Conservation (phyloP, 257 asterid genomes). For the Striga asiatica region DNA sequence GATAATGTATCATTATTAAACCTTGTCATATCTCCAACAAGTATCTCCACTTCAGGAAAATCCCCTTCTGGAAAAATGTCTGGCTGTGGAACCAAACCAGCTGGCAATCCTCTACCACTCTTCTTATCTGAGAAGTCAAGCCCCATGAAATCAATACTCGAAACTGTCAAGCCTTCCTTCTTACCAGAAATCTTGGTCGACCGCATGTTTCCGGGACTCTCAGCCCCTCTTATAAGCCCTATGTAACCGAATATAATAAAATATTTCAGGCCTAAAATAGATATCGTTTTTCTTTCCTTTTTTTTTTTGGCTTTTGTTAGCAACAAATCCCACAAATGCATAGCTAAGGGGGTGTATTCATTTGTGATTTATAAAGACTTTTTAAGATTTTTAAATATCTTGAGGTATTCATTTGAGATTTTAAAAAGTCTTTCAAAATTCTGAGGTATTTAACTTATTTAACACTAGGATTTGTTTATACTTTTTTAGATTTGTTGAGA, state of each 20-base stretch:
- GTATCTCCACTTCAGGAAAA: constrained; percentile 69
- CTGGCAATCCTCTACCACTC: constrained; percentile 57
- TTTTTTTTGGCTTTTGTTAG: neutral
- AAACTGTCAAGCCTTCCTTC: constrained; percentile 36
- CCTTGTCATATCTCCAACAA: constrained; percentile 65
- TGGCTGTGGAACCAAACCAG: constrained; percentile 55
- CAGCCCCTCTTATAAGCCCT: constrained; percentile 36
- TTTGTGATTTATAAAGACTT: too few species aligned
- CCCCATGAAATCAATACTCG: constrained; percentile 77
- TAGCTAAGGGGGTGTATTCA: too few species aligned
- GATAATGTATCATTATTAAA: constrained; percentile 38
- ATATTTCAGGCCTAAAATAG: constrained; percentile 1
- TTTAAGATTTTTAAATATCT: too few species aligned
- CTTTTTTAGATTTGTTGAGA: too few species aligned
- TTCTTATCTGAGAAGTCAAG: constrained; percentile 76
- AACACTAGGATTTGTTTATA: too few species aligned
- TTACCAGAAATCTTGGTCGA: constrained; percentile 18
- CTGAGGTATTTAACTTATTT: too few species aligned
- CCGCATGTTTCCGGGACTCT: constrained; percentile 16
- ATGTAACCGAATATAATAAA: constrained; percentile 11
- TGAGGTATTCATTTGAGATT: too few species aligned
- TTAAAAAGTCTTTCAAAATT: too few species aligned
- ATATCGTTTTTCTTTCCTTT: too few species aligned
- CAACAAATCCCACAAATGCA: too few species aligned
- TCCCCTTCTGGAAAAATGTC: constrained; percentile 55